phyloP scores from a whole-genome alignment of 306 rosid genomes.

The Castanospermum australe region DNA sequence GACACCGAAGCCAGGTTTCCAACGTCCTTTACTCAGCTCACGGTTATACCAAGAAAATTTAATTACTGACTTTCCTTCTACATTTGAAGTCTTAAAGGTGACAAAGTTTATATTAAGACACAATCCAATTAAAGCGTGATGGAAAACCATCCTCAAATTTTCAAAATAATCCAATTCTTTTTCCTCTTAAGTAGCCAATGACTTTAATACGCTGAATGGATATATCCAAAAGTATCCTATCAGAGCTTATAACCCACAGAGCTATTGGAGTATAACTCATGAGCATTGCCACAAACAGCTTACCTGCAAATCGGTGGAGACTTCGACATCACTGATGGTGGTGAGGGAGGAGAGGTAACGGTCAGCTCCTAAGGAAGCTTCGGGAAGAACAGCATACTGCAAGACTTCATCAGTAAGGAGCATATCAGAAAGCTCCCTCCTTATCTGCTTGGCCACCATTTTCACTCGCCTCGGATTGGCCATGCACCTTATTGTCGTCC shows the following conservation, averaged over 20 bases:
- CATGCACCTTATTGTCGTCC: slow-evolving; percentile 62
- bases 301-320: slow-evolving; percentile 91
- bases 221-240: not conserved
- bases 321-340: slow-evolving; percentile 82
- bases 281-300: not conserved
- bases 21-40: not conserved
- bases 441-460: slow-evolving; percentile 94
- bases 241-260: not conserved
- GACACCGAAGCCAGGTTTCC: not conserved
- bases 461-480: slow-evolving; percentile 86
- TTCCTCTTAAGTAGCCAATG: not conserved
- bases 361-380: slow-evolving; percentile 91
- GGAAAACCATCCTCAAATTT: not conserved
- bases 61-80: not conserved
- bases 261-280: not conserved
- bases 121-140: not conserved
- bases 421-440: slow-evolving; percentile 90
- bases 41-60: not conserved
- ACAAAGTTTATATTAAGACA: not conserved
- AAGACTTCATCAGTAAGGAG: slow-evolving; percentile 76
- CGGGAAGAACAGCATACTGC: slow-evolving; percentile 79
- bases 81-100: not conserved
- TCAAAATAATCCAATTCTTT: not conserved
- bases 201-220: not conserved
- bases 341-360: slow-evolving; percentile 84